A percentile compares a stretch with the other conserved stretches of the same genome.
phyloP scores from a whole-genome alignment of 805 yeast species.

The Metschnikowia shivogae region DNA sequence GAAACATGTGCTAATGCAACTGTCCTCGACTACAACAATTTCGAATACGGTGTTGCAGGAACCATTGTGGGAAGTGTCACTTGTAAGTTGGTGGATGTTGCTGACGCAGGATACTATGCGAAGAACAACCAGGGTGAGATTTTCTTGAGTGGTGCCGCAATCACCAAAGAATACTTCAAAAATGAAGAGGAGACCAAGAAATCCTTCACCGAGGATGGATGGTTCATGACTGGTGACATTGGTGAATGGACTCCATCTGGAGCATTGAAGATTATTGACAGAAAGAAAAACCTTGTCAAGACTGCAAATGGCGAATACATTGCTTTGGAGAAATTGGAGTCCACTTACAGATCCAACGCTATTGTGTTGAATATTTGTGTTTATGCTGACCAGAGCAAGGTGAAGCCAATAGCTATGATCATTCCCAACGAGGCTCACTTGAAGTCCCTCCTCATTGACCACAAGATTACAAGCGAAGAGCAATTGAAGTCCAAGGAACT shows the following conservation, averaged over 20 bases:
- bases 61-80: constrained; percentile 78
- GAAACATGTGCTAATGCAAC: constrained; percentile 91
- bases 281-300: constrained; percentile 93
- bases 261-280: constrained; percentile 78
- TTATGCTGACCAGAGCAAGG: constrained; percentile 83
- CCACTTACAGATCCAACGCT: constrained; percentile 80
- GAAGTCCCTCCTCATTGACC: constrained; percentile 51
- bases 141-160: constrained; percentile 69
- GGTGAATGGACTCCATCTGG: constrained; percentile 89
- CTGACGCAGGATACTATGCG: constrained; percentile 88
- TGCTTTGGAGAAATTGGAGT: constrained; percentile 92
- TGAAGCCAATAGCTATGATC: constrained; percentile 89
- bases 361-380: constrained; percentile 81
- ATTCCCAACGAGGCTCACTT: constrained; percentile 73
- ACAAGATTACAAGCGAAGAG: constrained; percentile 44
- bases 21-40: constrained; percentile 58
- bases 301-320: constrained; percentile 96
- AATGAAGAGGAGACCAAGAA: constrained; percentile 76
- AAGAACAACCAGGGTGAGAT: constrained; percentile 92
- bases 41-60: constrained; percentile 78
- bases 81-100: constrained; percentile 83
- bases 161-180: constrained; percentile 73
- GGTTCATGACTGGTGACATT: constrained; percentile 97
- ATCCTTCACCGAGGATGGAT: constrained; percentile 79
- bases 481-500: constrained; percentile 42